Evolutionary conservation across 2,329 filamentous ascomycete species (phyloP), one percentile per base, ranked within the genome.

Genomic region (Leptodontidium sp.): DNA sequence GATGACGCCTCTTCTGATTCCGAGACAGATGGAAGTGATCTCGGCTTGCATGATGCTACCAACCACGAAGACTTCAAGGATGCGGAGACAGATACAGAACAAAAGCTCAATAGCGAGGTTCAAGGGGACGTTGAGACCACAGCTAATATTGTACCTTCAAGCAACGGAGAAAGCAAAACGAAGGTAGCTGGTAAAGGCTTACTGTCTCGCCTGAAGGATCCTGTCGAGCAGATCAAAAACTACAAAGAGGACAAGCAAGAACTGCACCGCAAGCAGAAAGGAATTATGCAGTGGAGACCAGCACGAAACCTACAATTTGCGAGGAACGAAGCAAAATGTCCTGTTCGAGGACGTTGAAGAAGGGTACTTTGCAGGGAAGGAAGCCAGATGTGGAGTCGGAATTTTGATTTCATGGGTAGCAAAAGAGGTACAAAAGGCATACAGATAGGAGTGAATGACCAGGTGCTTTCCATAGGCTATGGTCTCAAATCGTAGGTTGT

Each of bases 201-300:
- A 12, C 35, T 58, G 17, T 58, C 66, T 14, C 71, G 74, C 35
- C 57, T 68, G 74, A 85, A 82, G 75, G 88, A 88, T 72, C 88
- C 87, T 0, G 80, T 88, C 69, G 83, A 83, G 73, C 82, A 85
- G 73, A 84, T 86, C 77, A 89, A 89, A 77, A 86, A 90, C 26
- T 88, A 91, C 78, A 89, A 88, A 75, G 84, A 84, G 67, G 86
- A 89, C 71, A 93, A 90, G 77, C 88, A 91, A 71, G 89, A 92
- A 57, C 85, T 98, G 78, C 91, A 94, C 78, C 88, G 94, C 0
- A 93, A 94, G 81, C 94, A 98, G 74, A 86, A 94, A 12, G 95
- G 95, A 0, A 76, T 97, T 77, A 97, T 98, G 93, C 95, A 98
- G 80, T 98, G 94, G 94, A 92, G 90, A 77, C 94, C 95, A 0